Evolutionary conservation across 257 asterid species (phyloP).

Genomic region (Nicotiana obtusifolia): DNA sequence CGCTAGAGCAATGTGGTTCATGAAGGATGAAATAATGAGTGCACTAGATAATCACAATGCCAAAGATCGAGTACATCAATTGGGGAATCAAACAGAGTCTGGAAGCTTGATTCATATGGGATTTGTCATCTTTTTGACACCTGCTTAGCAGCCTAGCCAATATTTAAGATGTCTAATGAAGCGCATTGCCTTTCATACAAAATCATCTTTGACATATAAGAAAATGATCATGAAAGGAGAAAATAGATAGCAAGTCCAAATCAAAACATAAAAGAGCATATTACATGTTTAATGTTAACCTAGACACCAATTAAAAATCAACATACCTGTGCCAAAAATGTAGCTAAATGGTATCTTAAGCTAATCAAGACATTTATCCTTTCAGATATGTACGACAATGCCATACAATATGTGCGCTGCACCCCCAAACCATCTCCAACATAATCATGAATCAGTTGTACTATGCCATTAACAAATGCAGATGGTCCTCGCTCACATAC

Average conservation of each 20-base stretch:
- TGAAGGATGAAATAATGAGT: no score
- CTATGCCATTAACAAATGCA: conserved; percentile 69
- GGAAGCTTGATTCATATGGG: background rate
- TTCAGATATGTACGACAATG: conserved; percentile 78
- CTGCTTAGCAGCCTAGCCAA: background rate
- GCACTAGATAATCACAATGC: no score
- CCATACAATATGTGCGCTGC: conserved; percentile 45
- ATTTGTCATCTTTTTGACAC: background rate
- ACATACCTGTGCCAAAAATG: conserved; percentile 30
- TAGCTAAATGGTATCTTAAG: conserved; percentile 64
- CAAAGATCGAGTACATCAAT: no score
- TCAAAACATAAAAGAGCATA: background rate
- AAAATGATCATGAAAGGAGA: background rate
- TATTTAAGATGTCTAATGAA: background rate
- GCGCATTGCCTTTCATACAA: background rate
- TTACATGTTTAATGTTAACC: background rate
- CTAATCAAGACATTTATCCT: conserved; percentile 60
- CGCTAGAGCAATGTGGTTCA: no score
- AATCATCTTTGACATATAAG: background rate
- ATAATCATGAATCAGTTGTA: conserved; percentile 51
- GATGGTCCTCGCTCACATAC: conserved; percentile 78
- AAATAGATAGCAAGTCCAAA: background rate
- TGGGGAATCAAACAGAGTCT: background rate
- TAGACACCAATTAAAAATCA: background rate
- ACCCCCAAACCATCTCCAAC: conserved; percentile 60